Evolutionary conservation across 768 basidiomycete species (phyloP), one percentile per base, ranked within the genome.

Genomic region (Clavaria fumosa): DNA sequence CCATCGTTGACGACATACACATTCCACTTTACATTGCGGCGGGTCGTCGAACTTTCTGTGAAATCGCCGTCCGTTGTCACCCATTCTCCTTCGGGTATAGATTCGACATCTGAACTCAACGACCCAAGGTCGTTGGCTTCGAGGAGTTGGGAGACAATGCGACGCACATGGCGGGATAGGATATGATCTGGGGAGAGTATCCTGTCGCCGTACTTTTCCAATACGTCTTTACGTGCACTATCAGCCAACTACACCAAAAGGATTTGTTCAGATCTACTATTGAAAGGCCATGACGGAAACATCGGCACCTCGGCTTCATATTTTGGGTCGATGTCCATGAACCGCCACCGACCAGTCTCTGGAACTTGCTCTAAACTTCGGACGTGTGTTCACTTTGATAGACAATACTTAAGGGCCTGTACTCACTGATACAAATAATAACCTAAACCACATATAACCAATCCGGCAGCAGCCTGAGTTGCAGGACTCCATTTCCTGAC

Each of bases 301-400:
- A n/a, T n/a, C n/a, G n/a, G 39, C 43, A 77, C 75, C 49, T 59
- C 51, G 5, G 67, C 60, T 57, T 90, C 84, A 19, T 54, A 57
- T 36, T 62, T 61, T 0, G 66, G 66, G 28, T 67, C 67, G 3
- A 78, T 66, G 50, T 83, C 79, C 72, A 96, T 93, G 53, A 91
- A 95, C 15, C 91, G 59, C 70, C 78, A 79, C 39, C 91, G 61
- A 0, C 88, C 86, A 0, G 86, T 91, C 51, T 90, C 79, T 2
- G 81, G 75, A 0, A 88, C 82, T 50, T 71, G 67, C 52, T 96
- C 90, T 19, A 91, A 63, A 49, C 86, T 90, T 44, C 12, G 23
- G 23, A 37, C 4, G 15, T 21, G 15, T n/a, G 17, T 23, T 31
- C 15, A 21, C 15, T 24, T 7, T 37, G 32, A 11, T 19, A 21